A percentile compares a stretch with the other conserved stretches of the same genome.
phyloP scores from a whole-genome alignment of 305 asterid species.

The Fraxinus ornus region DNA sequence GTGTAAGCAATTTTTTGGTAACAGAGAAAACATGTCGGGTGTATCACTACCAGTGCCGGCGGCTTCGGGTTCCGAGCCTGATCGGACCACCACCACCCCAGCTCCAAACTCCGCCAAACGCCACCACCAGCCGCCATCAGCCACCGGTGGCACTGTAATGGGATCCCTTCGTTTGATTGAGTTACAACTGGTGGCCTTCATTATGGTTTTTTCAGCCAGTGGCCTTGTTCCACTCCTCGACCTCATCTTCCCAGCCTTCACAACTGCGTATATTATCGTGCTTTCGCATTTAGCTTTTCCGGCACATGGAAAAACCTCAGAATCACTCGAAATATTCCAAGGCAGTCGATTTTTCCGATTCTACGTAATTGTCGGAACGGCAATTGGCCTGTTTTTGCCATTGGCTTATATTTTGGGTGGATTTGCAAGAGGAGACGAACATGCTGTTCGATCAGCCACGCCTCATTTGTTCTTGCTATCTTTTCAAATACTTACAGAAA shows the following conservation, averaged over 20 bases:
- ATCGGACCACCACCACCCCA: neutral
- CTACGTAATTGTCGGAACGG: constrained; percentile 61
- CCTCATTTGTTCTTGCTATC: constrained; percentile 80
- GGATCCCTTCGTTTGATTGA: constrained; percentile 88
- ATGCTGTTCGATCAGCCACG: constrained; percentile 75
- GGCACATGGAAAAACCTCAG: constrained; percentile 22
- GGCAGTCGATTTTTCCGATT: constrained; percentile 52
- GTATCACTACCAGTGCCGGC: constrained; percentile 13
- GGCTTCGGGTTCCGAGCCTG: neutral
- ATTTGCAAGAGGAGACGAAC: constrained; percentile 86
- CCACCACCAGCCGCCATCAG: constrained; percentile 16
- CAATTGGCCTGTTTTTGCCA: constrained; percentile 72
- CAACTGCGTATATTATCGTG: constrained; percentile 50
- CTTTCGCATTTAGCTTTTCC: constrained; percentile 72
- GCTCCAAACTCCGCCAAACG: neutral
- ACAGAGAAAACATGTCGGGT: neutral
- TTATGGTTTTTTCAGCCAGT: constrained; percentile 77
- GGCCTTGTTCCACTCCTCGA: constrained; percentile 79
- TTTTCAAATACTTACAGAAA: constrained; percentile 85
- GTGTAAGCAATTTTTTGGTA: neutral
- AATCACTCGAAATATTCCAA: constrained; percentile 45
- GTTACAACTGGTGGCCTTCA: constrained; percentile 81
- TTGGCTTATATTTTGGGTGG: constrained; percentile 91
- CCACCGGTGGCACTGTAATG: constrained; percentile 46
- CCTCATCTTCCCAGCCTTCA: constrained; percentile 62